phyloP scores from a whole-genome alignment of 305 asterid genomes.

The Petunia hybrid region DNA sequence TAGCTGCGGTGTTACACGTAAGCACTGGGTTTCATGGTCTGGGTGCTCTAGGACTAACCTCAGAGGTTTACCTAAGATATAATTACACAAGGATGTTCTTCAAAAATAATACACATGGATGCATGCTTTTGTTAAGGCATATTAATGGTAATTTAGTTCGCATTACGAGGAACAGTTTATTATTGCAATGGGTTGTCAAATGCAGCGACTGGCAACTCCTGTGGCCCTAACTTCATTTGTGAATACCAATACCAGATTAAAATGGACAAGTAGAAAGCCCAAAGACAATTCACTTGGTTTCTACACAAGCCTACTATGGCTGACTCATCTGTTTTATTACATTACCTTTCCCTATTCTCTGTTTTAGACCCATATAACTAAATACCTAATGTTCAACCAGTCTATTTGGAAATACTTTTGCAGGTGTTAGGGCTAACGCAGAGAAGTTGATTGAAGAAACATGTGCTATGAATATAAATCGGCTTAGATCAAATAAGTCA shows the following conservation, averaged over 20 bases:
- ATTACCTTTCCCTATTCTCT: constrained; percentile 8
- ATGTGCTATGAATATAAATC: constrained; percentile 69
- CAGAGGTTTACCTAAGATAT: neutral
- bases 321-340: neutral
- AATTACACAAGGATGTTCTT: neutral
- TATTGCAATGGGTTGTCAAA: constrained; percentile 28
- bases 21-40: constrained; percentile 2
- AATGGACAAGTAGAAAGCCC: constrained; percentile 14
- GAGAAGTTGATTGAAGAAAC: constrained; percentile 73
- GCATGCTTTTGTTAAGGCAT: neutral
- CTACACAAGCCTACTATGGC: constrained; percentile 11
- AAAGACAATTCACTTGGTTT: constrained; percentile 21
- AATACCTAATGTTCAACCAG: neutral
- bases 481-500: constrained; percentile 56
- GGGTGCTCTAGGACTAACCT: constrained; percentile 23
- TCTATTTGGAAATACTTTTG: constrained; percentile 35
- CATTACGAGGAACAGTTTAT: neutral
- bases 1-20: no score
- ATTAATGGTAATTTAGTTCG: constrained; percentile 14
- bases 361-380: neutral
- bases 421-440: constrained; percentile 85
- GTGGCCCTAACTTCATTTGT: constrained; percentile 3
- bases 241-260: constrained; percentile 9
- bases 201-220: constrained; percentile 10
- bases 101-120: neutral